Base-by-base conservation (phyloP, 805 yeast genomes). In the Danielia oregonensis region DNA sequence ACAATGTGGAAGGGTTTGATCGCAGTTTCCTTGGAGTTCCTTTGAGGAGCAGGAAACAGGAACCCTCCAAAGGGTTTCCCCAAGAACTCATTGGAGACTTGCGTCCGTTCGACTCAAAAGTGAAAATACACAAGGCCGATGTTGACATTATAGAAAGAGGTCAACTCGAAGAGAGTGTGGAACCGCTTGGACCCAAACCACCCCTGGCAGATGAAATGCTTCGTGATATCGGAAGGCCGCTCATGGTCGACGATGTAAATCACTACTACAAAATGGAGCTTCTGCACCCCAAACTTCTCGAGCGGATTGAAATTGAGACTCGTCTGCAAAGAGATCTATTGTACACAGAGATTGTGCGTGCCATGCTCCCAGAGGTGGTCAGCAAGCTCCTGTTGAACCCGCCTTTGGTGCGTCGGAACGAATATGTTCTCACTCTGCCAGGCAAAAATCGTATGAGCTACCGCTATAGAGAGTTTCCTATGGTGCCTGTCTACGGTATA, bases 1-100 rank as follows among this genome's bases (percentile, higher is more conserved):
- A 65, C 42, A 64, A 66, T 44, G 69, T 65, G 6, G 48, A 63
- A 3, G 73, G 73, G 4, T 64, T 64, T 43, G 73, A 67, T 45
- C 49, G 61, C 31, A 51, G 61, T 17, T 43, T 65, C 19, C 49
- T 59, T 17, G 73, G 73, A 2, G 48, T 63, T 18, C 73, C 73
- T 2, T 39, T 66, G 19, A 42, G 57, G 14, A 35, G 40, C 6
- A 57, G 57, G 6, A 51, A 53, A 27, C 53, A 53, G 22, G 19
- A n/a, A 17, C 23, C 22, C 12, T 33, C 42, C 11, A 51, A 48
- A 14, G 37, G 36, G 12, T 41, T 43, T 7, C 72, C 73, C 2
- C 55, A 53, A 30, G 73, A 67, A 46, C 57, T 67, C 28, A 51
- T 67, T 9, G 61, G 59, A 29, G 73, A 67, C 39, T 42, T 65